A percentile compares a stretch with the other conserved stretches of the same genome.
phyloP scores from a whole-genome alignment of 164 flowering plant species.

The Brasenia schreberi region DNA sequence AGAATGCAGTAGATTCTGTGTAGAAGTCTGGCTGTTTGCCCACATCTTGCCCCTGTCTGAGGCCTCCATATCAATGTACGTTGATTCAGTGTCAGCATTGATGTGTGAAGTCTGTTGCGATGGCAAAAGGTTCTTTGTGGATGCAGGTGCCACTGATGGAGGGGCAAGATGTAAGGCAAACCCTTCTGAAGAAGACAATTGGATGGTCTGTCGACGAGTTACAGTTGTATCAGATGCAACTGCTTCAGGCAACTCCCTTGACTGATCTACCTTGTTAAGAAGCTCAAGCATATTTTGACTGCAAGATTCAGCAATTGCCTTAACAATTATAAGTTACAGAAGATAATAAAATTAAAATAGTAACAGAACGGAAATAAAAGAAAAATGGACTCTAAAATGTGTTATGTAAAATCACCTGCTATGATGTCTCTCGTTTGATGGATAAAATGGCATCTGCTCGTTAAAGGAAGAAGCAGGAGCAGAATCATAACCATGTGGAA shows the following conservation, averaged over 20 bases:
- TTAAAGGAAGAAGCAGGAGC: conserved; percentile 20
- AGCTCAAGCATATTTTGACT: conserved; percentile 93
- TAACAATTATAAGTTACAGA: not conserved
- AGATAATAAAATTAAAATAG: too few relatives aligned
- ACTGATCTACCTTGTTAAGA: conserved; percentile 74
- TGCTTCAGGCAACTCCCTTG: conserved; percentile 38
- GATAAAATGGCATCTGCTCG: not conserved
- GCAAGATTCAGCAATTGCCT: conserved; percentile 4
- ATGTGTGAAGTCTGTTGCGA: conserved; percentile 25
- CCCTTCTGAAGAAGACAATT: conserved; percentile 45
- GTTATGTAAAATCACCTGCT: not conserved
- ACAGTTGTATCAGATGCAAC: conserved; percentile 19
- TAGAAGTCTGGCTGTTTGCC: conserved; percentile 20
- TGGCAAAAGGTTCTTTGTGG: conserved; percentile 20
- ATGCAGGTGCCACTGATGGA: conserved; percentile 14
- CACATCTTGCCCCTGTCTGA: conserved; percentile 21
- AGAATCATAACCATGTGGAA: too few relatives aligned
- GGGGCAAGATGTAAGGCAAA: conserved; percentile 19
- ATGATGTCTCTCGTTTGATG: not conserved
- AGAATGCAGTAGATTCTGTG: conserved; percentile 21
- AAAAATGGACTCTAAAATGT: too few relatives aligned
- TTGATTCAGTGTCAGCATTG: conserved; percentile 17
- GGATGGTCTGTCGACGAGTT: conserved; percentile 33
- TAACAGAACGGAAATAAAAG: too few relatives aligned
- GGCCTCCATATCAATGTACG: conserved; percentile 19